A percentile compares a stretch with the other conserved stretches of the same genome.
phyloP scores from a whole-genome alignment of 306 rosid genomes.

The peach (Prunus persica) region Prunus_persica_NCBIv2 NC_034012.1:4703501-4704000 shows the following conservation, averaged over 20 bases:
- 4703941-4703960: too few relatives aligned
- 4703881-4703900: fast-evolving
- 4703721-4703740: neutral
- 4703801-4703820: too few relatives aligned
- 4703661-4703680: neutral
- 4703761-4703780: too few relatives aligned
- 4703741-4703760: fast-evolving
- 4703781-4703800: too few relatives aligned
- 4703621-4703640: neutral
- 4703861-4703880: fast-evolving
- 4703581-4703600: conserved; percentile 12
- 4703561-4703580: neutral
- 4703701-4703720: conserved; percentile 3
- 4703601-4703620: conserved; percentile 21
- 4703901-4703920: too few relatives aligned
- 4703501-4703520: neutral
- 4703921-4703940: too few relatives aligned
- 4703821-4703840: too few relatives aligned
- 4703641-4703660: neutral
- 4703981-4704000: fast-evolving
- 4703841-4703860: too few relatives aligned
- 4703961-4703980: too few relatives aligned
- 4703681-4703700: conserved; percentile 14
- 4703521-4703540: neutral
- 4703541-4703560: neutral